Evolutionary conservation across 1,139 yeast genomes (phyloP), one percentile per base, ranked within the genome.

Genomic region (Pneumocystis wakefieldiae): DNA sequence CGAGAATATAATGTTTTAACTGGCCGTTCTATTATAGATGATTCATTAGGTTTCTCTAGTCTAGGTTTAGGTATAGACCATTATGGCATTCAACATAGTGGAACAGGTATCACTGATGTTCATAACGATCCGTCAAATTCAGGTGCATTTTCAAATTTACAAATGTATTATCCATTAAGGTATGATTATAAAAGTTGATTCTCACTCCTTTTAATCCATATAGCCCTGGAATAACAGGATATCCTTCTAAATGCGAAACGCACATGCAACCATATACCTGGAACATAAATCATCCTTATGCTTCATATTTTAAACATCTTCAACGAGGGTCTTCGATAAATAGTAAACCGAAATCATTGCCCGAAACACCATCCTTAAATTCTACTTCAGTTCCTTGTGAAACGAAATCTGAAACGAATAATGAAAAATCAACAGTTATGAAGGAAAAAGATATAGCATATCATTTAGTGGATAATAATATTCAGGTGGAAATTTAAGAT

Each of bases 1-100:
- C 69, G 67, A 17, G 70, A 68, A 60, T 68, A 68, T 60, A 68
- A 67, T 53, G 57, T 66, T 35, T 60, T 66, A 14, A 66, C 67
- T 1, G 66, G 66, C 3, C 66, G 64, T 41, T 60, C 66, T 10
- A 65, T 64, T 4, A 41, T 65, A 10, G 66, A 66, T n/a, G 67
- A 65, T 57, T 37, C 59, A 57, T 57, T 57, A 41, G 53, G 53
- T 8, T 41, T 41, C 5, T 41, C 53, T 17, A 17, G 28, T 41
- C 10, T 41, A 41, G 53, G 53, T 1, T 17, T 41, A 41, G 53
- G 53, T 41, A 41, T 41, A 41, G 53, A 41, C 15, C 53, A 24
- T 41, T 41, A 41, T 12, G 53, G 53, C 4, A 41, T 41, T 41
- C 53, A 41, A 41, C 53, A 41, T 41, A 41, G 53, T 41, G 53